Base-by-base conservation (phyloP, 768 basidiomycete genomes). In the Rhodotorula paludigena region DNA sequence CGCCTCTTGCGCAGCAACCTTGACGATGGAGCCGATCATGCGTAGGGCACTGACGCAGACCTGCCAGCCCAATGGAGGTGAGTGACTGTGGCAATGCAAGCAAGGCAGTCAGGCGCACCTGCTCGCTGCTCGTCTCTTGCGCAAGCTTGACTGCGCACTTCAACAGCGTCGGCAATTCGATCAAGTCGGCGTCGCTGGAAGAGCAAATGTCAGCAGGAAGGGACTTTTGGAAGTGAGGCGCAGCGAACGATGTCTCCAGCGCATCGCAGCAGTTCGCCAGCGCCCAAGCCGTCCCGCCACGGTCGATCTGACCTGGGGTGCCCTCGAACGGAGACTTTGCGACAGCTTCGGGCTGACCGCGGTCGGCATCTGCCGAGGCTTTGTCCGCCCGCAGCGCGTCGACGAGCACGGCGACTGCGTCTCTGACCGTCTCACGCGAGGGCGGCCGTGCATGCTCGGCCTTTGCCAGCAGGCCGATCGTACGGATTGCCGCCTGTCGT, bases 191-290 rank as follows among this genome's bases (percentile, higher is more conserved):
- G 33, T 53, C 42, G 7, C 30, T 49, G 32, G 21, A 11, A 3
- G 11, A 45, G 41, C 30, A n/a, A 3, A 0, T 9, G 28, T 39
- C 25, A 59, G 18, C 18, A 36, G 18, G 23, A 18, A 2, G 21
- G 21, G 18, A 25, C 11, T 3, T 2, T n/a, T n/a, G 45, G 18
- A 7, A 35, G 54, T 8, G 15, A 54, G 18, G 30, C 44, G n/a
- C 20, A 44, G 35, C 30, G 2, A 9, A 15, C 28, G 28, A 6
- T 32, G n/a, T n/a, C n/a, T n/a, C n/a, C 9, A 68, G n/a, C 12
- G 32, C 35, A n/a, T 68, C 66, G 44, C 60, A 63, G 36, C 48
- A 53, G 33, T 63, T 68, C 16, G 66, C 66, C 16, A 68, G 23
- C 5, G 66, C 33, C 66, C 66, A 68, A n/a, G 28, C 16, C 42